phyloP scores from a whole-genome alignment of 2,329 filamentous ascomycete genomes.

The Beauveria sp. region DNA sequence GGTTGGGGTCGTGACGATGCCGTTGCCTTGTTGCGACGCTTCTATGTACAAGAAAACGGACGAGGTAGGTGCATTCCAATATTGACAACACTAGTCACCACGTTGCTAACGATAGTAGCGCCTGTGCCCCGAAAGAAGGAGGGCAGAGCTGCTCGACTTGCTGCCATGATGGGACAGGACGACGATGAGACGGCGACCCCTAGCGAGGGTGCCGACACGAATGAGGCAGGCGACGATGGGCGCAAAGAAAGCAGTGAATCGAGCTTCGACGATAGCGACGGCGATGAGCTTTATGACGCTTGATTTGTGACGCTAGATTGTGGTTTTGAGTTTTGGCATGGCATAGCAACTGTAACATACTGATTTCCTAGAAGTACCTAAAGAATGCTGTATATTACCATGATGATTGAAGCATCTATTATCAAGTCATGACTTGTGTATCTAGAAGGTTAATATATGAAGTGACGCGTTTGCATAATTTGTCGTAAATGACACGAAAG shows the following conservation, averaged over 20 bases:
- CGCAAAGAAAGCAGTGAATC: conserved; percentile 5
- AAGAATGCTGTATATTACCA: not conserved
- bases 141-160: conserved; percentile 45
- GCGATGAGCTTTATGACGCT: not conserved
- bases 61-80: conserved; percentile 51
- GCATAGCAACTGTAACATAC: conserved; percentile 2
- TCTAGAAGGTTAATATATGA: not conserved
- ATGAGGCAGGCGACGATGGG: not conserved
- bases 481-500: no score
- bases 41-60: conserved; percentile 97
- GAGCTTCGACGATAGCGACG: not conserved
- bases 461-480: no score
- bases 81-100: not conserved
- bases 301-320: not conserved
- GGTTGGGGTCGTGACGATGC: conserved; percentile 88
- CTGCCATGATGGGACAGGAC: conserved; percentile 43
- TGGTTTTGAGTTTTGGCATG: not conserved
- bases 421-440: not conserved
- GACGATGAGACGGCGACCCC: conserved; percentile 5
- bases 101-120: conserved; percentile 25
- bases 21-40: conserved; percentile 82
- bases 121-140: conserved; percentile 49
- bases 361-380: not conserved
- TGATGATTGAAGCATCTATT: not conserved
- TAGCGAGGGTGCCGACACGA: conserved; percentile 2